These are phyloP conservation scores for Punica granatum DNA, from an alignment of 345 rosid species.

Conservation along the genomic window DNA sequence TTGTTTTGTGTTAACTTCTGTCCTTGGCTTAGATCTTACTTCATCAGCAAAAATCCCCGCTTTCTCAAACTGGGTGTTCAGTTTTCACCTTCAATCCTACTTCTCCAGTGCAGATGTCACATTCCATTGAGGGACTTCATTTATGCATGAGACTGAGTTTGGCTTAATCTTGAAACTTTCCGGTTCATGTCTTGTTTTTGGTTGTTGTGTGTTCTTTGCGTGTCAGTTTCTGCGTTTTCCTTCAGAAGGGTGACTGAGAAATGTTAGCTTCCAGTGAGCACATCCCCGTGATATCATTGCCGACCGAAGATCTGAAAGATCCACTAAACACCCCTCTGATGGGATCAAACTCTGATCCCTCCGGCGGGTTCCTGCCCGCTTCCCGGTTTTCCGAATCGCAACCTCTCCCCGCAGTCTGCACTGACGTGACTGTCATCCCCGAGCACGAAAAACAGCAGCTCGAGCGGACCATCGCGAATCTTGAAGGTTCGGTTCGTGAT, in stretches of 20 bases:
- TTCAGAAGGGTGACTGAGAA: conserved; percentile 21
- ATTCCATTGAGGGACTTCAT: background rate
- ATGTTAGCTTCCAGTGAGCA: conserved; percentile 24
- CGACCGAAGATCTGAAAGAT: conserved; percentile 19
- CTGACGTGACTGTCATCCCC: conserved; percentile 71
- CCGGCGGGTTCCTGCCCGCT: conserved; percentile 20
- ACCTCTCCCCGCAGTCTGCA: conserved; percentile 26
- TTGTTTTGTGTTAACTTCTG: background rate
- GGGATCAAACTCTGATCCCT: conserved; percentile 26
- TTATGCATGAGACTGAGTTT: background rate
- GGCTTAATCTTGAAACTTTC: background rate
- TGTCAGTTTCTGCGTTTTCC: conserved; percentile 10
- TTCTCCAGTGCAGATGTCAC: conserved; percentile 2
- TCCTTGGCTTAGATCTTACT: background rate
- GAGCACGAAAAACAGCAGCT: conserved; percentile 67
- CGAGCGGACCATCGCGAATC: conserved; percentile 40
- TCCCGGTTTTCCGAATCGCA: conserved; percentile 40
- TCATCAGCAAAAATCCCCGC: background rate
- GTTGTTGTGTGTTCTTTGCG: conserved; percentile 9
- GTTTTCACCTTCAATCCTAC: conserved; percentile 2
- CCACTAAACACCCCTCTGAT: conserved; percentile 20
- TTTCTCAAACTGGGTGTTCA: conserved; percentile 6
- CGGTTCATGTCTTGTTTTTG: background rate
- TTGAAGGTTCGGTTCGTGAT: conserved; percentile 37
- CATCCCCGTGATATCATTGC: conserved; percentile 22